phyloP scores from a whole-genome alignment of 83 land plant genomes.

The Diphasiastrum complanatum region DNA sequence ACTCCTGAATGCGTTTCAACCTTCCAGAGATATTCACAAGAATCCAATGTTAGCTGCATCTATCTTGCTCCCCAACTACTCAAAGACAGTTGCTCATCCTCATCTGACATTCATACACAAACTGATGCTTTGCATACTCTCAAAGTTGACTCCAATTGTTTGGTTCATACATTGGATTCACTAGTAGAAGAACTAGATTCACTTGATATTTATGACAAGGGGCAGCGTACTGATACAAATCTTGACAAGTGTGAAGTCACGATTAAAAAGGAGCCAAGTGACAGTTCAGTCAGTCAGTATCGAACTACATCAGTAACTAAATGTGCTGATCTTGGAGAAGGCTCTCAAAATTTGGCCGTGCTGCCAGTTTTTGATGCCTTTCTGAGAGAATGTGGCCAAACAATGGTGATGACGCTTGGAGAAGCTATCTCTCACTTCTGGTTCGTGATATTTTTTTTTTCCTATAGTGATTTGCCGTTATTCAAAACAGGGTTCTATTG shows the following conservation, averaged over 20 bases:
- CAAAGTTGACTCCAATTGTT: too few relatives aligned
- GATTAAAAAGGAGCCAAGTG: too few relatives aligned
- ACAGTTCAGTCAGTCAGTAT: too few relatives aligned
- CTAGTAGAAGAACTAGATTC: too few relatives aligned
- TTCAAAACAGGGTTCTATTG: background rate
- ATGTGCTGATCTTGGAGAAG: background rate
- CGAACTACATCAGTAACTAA: background rate
- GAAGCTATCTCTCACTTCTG: slow-evolving; percentile 50
- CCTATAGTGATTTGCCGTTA: background rate
- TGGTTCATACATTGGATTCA: too few relatives aligned
- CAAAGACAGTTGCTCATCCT: too few relatives aligned
- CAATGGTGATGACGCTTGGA: slow-evolving; percentile 30
- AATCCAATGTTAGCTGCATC: slow-evolving; percentile 3
- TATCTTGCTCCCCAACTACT: background rate
- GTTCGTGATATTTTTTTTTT: slow-evolving; percentile 28
- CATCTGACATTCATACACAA: too few relatives aligned
- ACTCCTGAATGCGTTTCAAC: background rate
- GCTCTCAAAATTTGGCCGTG: slow-evolving; percentile 4
- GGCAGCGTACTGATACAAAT: too few relatives aligned
- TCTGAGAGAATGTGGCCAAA: slow-evolving; percentile 46
- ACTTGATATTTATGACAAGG: too few relatives aligned
- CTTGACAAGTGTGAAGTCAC: too few relatives aligned
- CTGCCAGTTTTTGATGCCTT: slow-evolving; percentile 34
- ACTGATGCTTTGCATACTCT: too few relatives aligned
- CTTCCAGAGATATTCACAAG: slow-evolving; percentile 5